Evolutionary conservation across 352 stramenopile genomes (phyloP).

Genomic region (Globisporangium carolinianum): DNA sequence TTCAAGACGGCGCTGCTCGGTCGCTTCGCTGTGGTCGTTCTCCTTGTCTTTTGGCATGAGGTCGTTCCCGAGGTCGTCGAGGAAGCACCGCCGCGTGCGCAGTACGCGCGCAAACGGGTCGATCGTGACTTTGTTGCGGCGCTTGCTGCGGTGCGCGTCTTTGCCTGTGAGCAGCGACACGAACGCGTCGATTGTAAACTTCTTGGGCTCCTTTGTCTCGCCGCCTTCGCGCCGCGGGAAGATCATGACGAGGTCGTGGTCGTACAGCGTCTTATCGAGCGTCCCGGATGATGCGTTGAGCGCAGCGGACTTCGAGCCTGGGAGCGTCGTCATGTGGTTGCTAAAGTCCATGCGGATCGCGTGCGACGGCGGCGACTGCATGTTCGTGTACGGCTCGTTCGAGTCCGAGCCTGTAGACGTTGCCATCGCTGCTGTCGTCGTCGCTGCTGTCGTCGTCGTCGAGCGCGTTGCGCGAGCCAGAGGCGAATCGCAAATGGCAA

Average conservation of each 20-base stretch:
- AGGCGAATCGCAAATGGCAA: neutral
- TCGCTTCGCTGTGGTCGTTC: slow-evolving; percentile 43
- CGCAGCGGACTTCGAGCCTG: neutral
- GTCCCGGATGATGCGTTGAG: neutral
- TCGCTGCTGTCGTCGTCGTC: neutral
- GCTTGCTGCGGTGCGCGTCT: slow-evolving; percentile 31
- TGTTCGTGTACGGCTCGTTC: slow-evolving; percentile 27
- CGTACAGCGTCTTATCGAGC: slow-evolving; percentile 56
- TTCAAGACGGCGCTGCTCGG: slow-evolving; percentile 32
- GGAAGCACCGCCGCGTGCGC: slow-evolving; percentile 58
- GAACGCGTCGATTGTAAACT: slow-evolving; percentile 59
- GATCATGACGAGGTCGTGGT: slow-evolving; percentile 77
- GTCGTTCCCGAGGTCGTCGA: slow-evolving; percentile 53
- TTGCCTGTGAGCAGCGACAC: slow-evolving; percentile 66
- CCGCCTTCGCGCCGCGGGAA: slow-evolving; percentile 59
- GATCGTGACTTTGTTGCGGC: slow-evolving; percentile 37
- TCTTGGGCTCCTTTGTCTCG: slow-evolving; percentile 54
- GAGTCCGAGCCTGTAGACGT: neutral
- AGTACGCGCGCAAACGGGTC: slow-evolving; percentile 69
- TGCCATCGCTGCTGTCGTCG: neutral
- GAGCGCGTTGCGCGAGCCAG: neutral
- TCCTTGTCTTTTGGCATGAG: slow-evolving; percentile 25
- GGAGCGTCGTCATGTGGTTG: slow-evolving; percentile 29
- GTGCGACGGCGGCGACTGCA: slow-evolving; percentile 29
- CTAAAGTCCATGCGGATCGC: slow-evolving; percentile 34